phyloP scores from a whole-genome alignment of 768 basidiomycete species.

The Hericium erinaceus region DNA sequence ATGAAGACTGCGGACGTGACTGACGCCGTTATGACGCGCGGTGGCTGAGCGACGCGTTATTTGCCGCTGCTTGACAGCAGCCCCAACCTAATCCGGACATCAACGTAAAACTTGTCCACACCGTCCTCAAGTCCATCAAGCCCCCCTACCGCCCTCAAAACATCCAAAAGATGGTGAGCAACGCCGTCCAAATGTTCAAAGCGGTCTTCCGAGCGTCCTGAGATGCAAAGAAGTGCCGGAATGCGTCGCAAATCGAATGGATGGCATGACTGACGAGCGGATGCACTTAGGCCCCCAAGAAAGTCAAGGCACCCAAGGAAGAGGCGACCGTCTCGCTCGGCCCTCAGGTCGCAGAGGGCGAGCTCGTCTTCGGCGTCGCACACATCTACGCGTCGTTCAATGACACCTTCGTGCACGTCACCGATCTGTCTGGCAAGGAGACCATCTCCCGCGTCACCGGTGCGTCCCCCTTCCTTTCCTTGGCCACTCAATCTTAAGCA shows the following conservation, averaged over 20 bases:
- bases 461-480: conserved; percentile 22
- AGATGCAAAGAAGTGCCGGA: neutral
- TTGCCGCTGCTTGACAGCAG: neutral
- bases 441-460: conserved; percentile 98
- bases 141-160: conserved; percentile 14
- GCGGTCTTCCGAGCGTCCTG: neutral
- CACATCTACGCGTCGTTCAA: conserved; percentile 99
- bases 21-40: neutral
- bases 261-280: conserved; percentile 40
- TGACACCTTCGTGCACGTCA: conserved; percentile 98
- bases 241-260: conserved; percentile 27
- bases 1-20: neutral
- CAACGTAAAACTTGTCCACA: conserved; percentile 3
- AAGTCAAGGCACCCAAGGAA: conserved; percentile 62
- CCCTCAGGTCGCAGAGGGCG: conserved; percentile 92
- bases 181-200: neutral
- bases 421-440: conserved; percentile 98
- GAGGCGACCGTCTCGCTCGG: conserved; percentile 86
- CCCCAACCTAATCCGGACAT: neutral
- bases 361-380: conserved; percentile 95
- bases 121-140: conserved; percentile 14
- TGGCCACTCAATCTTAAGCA: neutral
- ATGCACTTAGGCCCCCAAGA: conserved; percentile 73
- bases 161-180: conserved; percentile 31
- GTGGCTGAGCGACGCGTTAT: neutral